Percentiles rank a stretch among this genome's conserved stretches.
phyloP scores from a whole-genome alignment of 768 basidiomycete genomes.

The Russula griseocarnosa region DNA sequence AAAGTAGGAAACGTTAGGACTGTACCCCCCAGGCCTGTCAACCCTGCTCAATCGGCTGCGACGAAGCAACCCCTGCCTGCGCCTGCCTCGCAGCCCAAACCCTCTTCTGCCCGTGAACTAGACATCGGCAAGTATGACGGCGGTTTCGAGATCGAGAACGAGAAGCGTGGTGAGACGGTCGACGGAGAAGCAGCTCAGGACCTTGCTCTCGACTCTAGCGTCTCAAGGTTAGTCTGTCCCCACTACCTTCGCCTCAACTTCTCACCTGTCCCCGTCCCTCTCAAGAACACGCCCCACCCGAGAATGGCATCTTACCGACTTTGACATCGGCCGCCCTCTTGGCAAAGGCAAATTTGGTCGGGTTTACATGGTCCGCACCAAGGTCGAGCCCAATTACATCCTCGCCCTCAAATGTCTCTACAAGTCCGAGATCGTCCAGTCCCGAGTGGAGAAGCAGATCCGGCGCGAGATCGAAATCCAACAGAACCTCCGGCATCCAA shows the following conservation, averaged over 20 bases:
- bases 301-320: slow-evolving; percentile 80
- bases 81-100: slow-evolving; percentile 26
- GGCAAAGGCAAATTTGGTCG: slow-evolving; percentile 99
- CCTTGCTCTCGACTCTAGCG: slow-evolving; percentile 81
- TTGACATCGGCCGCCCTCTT: slow-evolving; percentile 92
- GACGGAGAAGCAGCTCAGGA: slow-evolving; percentile 75
- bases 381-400: slow-evolving; percentile 82
- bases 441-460: slow-evolving; percentile 93
- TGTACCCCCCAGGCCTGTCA: slow-evolving; percentile 28
- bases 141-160: slow-evolving; percentile 89
- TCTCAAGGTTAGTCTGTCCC: slow-evolving; percentile 49
- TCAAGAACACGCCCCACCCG: slow-evolving; percentile 65
- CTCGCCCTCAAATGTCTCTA: slow-evolving; percentile 95
- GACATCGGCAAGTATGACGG: slow-evolving; percentile 94
- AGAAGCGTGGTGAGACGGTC: slow-evolving; percentile 69
- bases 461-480: slow-evolving; percentile 98
- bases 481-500: slow-evolving; percentile 90
- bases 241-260: background rate
- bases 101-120: slow-evolving; percentile 34
- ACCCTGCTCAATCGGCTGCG: slow-evolving; percentile 35
- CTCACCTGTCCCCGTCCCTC: slow-evolving; percentile 8
- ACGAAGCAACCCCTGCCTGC: slow-evolving; percentile 21
- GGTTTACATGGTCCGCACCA: slow-evolving; percentile 97
- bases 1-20: slow-evolving; percentile 22
- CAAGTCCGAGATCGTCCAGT: slow-evolving; percentile 91